Evolutionary conservation across 2,329 filamentous ascomycete species (phyloP).

Genomic region (Fusarium torreyae): DNA sequence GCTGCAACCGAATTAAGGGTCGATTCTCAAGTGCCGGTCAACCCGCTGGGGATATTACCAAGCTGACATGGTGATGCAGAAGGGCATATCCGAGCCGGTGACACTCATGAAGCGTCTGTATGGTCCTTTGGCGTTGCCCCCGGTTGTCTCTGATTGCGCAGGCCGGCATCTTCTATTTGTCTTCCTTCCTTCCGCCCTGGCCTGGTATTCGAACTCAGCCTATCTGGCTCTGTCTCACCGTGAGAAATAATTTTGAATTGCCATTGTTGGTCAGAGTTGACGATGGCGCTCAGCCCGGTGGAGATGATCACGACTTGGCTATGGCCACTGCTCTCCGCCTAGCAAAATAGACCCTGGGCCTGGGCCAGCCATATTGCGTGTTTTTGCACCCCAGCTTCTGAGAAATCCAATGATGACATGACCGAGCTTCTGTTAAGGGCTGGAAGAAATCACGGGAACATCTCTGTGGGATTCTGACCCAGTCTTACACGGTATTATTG

Average conservation of each 20-base stretch:
- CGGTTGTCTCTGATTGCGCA: slow-evolving; percentile 8
- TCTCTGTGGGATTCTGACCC: neutral
- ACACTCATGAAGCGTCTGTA: slow-evolving; percentile 4
- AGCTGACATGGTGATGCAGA: slow-evolving; percentile 6
- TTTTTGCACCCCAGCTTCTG: slow-evolving; percentile 19
- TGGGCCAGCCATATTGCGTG: slow-evolving; percentile 32
- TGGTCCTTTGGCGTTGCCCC: neutral
- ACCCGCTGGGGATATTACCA: neutral
- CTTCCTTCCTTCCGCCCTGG: neutral
- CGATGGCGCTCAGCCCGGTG: slow-evolving; percentile 38
- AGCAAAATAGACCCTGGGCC: slow-evolving; percentile 32
- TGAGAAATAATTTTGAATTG: slow-evolving; percentile 22
- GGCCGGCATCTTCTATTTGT: neutral
- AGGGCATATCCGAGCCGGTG: slow-evolving; percentile 7
- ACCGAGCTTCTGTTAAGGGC: slow-evolving; percentile 5
- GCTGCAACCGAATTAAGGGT: slow-evolving; percentile 21
- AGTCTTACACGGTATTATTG: slow-evolving; percentile 20
- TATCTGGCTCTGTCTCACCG: slow-evolving; percentile 33
- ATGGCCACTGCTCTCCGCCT: slow-evolving; percentile 6
- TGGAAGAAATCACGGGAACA: slow-evolving; percentile 19
- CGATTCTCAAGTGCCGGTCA: slow-evolving; percentile 26
- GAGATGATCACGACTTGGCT: slow-evolving; percentile 23
- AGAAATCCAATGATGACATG: slow-evolving; percentile 41
- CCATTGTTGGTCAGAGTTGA: slow-evolving; percentile 5
- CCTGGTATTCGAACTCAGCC: slow-evolving; percentile 4